A percentile compares a stretch with the other conserved stretches of the same genome.
phyloP scores from a whole-genome alignment of 768 basidiomycete genomes.

The Amanita polypyramis region DNA sequence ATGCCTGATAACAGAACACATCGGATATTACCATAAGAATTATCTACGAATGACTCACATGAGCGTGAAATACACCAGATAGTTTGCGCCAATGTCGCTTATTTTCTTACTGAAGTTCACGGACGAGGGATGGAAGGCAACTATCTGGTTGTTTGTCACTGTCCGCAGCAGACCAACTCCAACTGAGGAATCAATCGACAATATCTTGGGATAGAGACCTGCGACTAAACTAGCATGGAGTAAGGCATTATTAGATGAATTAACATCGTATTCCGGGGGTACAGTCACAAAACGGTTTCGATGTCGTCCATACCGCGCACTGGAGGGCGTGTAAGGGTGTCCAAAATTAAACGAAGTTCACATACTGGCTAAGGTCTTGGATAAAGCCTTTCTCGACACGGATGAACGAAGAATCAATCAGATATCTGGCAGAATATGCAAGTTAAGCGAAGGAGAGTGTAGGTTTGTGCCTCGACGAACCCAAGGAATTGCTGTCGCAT shows the following conservation, averaged over 20 bases:
- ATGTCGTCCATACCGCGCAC: constrained; percentile 66
- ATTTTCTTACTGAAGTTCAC: constrained; percentile 72
- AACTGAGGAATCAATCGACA: constrained; percentile 50
- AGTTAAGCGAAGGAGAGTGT: constrained; percentile 1
- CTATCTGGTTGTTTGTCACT: constrained; percentile 69
- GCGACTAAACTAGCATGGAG: constrained; percentile 77
- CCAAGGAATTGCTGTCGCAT: constrained; percentile 83
- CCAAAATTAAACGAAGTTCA: constrained; percentile 13
- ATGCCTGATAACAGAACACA: constrained; percentile 44
- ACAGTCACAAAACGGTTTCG: constrained; percentile 68
- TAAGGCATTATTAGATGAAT: constrained; percentile 54
- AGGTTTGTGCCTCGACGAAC: constrained; percentile 22
- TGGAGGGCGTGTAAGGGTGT: constrained; percentile 17
- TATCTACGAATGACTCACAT: constrained; percentile 38
- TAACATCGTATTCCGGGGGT: constrained; percentile 60
- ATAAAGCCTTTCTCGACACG: constrained; percentile 53
- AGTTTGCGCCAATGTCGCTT: constrained; percentile 61
- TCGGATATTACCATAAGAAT: neutral
- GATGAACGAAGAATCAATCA: constrained; percentile 85
- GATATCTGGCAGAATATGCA: constrained; percentile 39
- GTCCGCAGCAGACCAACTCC: constrained; percentile 64
- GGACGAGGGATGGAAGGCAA: constrained; percentile 82
- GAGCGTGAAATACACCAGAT: constrained; percentile 79
- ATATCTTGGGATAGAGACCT: constrained; percentile 86
- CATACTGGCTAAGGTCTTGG: constrained; percentile 59